Conservation (phyloP, 257 asterid genomes). For the Handroanthus guayacan region DNA sequence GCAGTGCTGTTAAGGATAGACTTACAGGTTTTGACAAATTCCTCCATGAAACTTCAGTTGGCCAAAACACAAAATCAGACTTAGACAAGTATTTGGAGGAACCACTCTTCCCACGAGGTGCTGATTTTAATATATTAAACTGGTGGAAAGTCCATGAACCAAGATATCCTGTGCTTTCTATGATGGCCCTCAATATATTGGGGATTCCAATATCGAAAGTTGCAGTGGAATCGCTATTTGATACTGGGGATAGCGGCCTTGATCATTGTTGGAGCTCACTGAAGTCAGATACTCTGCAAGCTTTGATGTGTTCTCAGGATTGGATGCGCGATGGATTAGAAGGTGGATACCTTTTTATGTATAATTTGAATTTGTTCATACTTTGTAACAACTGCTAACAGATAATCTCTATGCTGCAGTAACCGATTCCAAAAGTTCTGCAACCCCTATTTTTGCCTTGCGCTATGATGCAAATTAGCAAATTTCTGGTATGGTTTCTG, state of each 20-base stretch:
- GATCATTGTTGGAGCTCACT: conserved; percentile 63
- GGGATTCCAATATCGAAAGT: conserved; percentile 88
- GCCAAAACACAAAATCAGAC: conserved; percentile 72
- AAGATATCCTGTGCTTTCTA: conserved; percentile 83
- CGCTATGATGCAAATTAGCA: conserved; percentile 48
- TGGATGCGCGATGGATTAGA: conserved; percentile 73
- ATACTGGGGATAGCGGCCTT: conserved; percentile 61
- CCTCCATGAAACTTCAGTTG: conserved; percentile 66
- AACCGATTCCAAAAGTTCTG: conserved; percentile 45
- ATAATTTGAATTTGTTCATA: conserved; percentile 16
- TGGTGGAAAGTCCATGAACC: conserved; percentile 99
- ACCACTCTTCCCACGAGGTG: conserved; percentile 77
- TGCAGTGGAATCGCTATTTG: conserved; percentile 58
- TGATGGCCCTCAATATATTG: conserved; percentile 88
- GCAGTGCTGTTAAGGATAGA: conserved; percentile 59
- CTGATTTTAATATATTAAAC: conserved; percentile 73
- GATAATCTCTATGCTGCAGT: conserved; percentile 31
- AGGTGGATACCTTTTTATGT: conserved; percentile 50
- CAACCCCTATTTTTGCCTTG: conserved; percentile 43
- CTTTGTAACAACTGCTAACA: conserved; percentile 30
- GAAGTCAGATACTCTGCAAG: conserved; percentile 77
- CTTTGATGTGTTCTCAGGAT: conserved; percentile 88
- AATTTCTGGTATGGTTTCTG: conserved; percentile 31
- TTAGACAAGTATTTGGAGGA: conserved; percentile 94
- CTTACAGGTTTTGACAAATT: conserved; percentile 80